Base-by-base conservation (phyloP, 1,139 yeast genomes). In the Zygosaccharomyces sapae region DNA sequence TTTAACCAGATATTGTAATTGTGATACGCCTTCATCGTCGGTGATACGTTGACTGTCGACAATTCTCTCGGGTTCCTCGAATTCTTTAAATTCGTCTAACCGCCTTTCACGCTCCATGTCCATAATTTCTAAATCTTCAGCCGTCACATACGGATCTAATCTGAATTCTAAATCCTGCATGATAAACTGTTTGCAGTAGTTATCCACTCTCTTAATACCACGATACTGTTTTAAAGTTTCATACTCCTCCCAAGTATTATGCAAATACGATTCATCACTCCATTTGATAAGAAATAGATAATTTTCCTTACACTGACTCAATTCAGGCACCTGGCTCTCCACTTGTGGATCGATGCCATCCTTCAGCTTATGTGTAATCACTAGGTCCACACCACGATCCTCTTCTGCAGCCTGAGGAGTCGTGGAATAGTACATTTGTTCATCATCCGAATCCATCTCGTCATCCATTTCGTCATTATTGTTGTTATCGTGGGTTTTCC, bases 221-320 rank as follows among this genome's bases (percentile, higher is more conserved):
- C 85, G 81, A 8, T 57, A 51, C 12, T 54, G 52, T 8, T 56
- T 70, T 44, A 90, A 69, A 4, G 73, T 72, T 7, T 72, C 70
- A 67, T 85, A 90, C 1, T 79, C 66, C 64, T 90, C 96, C 97
- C 97, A 94, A 1, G 96, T 84, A 64, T 92, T 92, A 69, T 92
- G 99, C 55, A 92, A 74, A 70, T 94, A 98, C 12, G 97, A 87
- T 51, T 81, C 75, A 46, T 80, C 87, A 22, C 79, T 76, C 98
- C 99, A 94, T 69, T 94, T 94, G 56, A 94, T 78, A 55, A 81
- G 69, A 63, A 80, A 85, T 46, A 80, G 72, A 59, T 73, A 82
- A 51, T 80, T 83, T 41, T 70, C 68, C 55, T 82, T 83, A 20
- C 86, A 81, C 51, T 79, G 82, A 22, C 70, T 55, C 31, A 70